phyloP scores from a whole-genome alignment of 495 filamentous ascomycete species.

The Hyaloscypha bicolor region DNA sequence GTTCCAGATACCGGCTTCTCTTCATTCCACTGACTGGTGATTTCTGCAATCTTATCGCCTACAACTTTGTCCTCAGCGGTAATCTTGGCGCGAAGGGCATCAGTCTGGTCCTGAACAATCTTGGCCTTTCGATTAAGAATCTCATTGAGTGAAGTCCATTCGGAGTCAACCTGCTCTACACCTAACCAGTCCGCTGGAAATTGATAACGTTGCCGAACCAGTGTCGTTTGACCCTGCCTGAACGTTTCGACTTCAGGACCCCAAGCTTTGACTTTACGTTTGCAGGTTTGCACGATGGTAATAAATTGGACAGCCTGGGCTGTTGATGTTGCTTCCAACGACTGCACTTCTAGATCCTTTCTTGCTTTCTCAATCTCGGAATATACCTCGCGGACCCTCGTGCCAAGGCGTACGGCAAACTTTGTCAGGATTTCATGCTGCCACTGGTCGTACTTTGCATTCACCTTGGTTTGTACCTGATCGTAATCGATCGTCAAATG shows the following conservation, averaged over 20 bases:
- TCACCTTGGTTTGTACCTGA: slow-evolving; percentile 96
- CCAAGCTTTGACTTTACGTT: slow-evolving; percentile 90
- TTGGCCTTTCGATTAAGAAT: slow-evolving; percentile 86
- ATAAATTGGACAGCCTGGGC: slow-evolving; percentile 98
- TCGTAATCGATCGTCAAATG: slow-evolving; percentile 95
- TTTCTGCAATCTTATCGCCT: slow-evolving; percentile 79
- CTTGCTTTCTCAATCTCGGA: slow-evolving; percentile 86
- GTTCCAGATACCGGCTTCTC: slow-evolving; percentile 96
- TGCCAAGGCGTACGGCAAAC: slow-evolving; percentile 88
- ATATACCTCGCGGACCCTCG: slow-evolving; percentile 85
- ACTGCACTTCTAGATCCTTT: slow-evolving; percentile 84
- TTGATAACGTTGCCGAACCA: slow-evolving; percentile 87
- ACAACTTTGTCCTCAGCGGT: slow-evolving; percentile 91
- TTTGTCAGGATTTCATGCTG: slow-evolving; percentile 94
- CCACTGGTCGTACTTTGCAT: slow-evolving; percentile 99
- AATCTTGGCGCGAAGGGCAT: slow-evolving; percentile 95
- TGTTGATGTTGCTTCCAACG: slow-evolving; percentile 88
- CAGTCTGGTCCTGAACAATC: slow-evolving; percentile 92
- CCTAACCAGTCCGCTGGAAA: slow-evolving; percentile 92
- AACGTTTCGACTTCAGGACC: slow-evolving; percentile 94
- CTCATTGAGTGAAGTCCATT: slow-evolving; percentile 91
- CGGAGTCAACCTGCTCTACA: slow-evolving; percentile 89
- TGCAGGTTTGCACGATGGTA: slow-evolving; percentile 93
- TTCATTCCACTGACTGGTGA: slow-evolving; percentile 84
- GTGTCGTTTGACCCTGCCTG: slow-evolving; percentile 88